Evolutionary conservation across 2,329 filamentous ascomycete genomes (phyloP).

Genomic region (Acephala macrosclerotiorum): DNA sequence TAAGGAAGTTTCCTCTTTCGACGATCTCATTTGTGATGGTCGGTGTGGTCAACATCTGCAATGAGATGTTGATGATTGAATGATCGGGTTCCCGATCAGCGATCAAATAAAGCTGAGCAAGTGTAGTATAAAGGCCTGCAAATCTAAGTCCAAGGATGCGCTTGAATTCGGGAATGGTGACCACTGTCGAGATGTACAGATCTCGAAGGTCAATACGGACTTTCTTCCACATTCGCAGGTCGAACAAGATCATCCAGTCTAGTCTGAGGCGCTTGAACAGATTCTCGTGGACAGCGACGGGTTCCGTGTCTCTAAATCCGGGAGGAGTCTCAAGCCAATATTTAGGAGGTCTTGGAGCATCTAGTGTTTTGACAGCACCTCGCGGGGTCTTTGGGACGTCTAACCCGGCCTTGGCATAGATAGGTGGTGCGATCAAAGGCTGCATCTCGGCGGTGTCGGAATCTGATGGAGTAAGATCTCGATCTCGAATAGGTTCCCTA

Average conservation of each 20-base stretch:
- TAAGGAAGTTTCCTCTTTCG: slow-evolving; percentile 93
- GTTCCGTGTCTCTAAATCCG: slow-evolving; percentile 68
- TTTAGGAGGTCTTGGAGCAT: slow-evolving; percentile 69
- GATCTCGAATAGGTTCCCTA: slow-evolving; percentile 59
- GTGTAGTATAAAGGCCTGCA: slow-evolving; percentile 89
- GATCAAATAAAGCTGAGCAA: slow-evolving; percentile 94
- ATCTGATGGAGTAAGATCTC: slow-evolving; percentile 73
- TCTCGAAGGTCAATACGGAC: slow-evolving; percentile 88
- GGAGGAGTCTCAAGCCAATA: slow-evolving; percentile 89
- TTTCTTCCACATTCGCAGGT: slow-evolving; percentile 96
- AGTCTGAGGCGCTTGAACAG: slow-evolving; percentile 88
- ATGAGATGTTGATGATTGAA: slow-evolving; percentile 95
- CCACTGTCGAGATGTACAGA: slow-evolving; percentile 94
- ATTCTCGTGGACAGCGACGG: slow-evolving; percentile 79
- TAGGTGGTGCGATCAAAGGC: slow-evolving; percentile 66
- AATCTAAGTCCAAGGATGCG: slow-evolving; percentile 91
- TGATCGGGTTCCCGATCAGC: slow-evolving; percentile 96
- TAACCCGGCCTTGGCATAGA: slow-evolving; percentile 69
- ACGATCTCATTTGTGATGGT: slow-evolving; percentile 97
- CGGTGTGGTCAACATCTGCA: slow-evolving; percentile 96
- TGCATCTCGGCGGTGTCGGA: slow-evolving; percentile 70
- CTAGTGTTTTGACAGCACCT: slow-evolving; percentile 48
- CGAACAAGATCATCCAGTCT: slow-evolving; percentile 94
- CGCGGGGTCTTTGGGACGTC: slow-evolving; percentile 86
- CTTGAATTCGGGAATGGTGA: slow-evolving; percentile 96